A percentile compares a stretch with the other conserved stretches of the same genome.
Conservation (phyloP, 257 asterid genomes). For the Jaltomata sinuosa region DNA sequence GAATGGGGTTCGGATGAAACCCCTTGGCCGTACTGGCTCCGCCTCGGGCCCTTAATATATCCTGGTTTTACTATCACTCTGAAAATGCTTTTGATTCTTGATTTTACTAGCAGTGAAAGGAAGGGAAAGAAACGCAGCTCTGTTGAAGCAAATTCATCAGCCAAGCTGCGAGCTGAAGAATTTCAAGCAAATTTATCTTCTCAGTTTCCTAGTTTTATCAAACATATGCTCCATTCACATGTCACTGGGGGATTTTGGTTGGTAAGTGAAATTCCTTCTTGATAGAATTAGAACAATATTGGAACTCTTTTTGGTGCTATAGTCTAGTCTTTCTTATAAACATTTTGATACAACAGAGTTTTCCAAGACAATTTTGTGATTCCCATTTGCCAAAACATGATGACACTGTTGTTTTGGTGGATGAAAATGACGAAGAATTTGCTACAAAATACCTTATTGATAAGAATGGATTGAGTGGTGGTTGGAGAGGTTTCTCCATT, state of each 20-base stretch:
- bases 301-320: neutral
- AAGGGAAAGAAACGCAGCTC: neutral
- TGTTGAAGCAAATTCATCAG: slow-evolving; percentile 12
- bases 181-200: slow-evolving; percentile 26
- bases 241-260: slow-evolving; percentile 45
- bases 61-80: neutral
- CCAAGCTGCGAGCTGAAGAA: slow-evolving; percentile 24
- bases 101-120: slow-evolving; percentile 13
- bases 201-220: slow-evolving; percentile 31
- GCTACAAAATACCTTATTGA: slow-evolving; percentile 26
- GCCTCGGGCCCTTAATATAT: neutral
- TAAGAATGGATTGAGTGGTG: slow-evolving; percentile 44
- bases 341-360: slow-evolving; percentile 23
- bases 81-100: neutral
- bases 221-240: slow-evolving; percentile 44
- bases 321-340: neutral
- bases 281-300: neutral
- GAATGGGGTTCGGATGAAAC: too few relatives aligned
- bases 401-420: slow-evolving; percentile 35
- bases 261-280: slow-evolving; percentile 27
- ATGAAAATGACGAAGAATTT: slow-evolving; percentile 30
- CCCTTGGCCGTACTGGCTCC: too few relatives aligned
- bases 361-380: slow-evolving; percentile 37
- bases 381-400: slow-evolving; percentile 47
- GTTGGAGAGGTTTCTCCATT: slow-evolving; percentile 64